Conservation (phyloP, 2,329 filamentous ascomycete genomes). For the Colletotrichum liriopes region DNA sequence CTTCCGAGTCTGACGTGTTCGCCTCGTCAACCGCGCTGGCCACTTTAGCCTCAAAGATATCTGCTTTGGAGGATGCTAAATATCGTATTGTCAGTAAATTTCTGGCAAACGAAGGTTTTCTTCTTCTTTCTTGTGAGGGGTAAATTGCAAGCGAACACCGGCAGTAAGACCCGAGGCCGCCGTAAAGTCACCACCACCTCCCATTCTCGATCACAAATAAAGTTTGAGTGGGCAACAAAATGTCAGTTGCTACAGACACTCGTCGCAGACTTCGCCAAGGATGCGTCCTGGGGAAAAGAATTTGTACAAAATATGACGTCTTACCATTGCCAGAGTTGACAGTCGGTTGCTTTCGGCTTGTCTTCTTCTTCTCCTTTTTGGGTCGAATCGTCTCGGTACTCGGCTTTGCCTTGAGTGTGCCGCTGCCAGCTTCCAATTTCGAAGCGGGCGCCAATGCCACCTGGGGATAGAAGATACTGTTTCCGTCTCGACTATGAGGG, state of each 20-base stretch:
- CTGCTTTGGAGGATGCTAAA: conserved; percentile 91
- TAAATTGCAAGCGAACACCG: neutral
- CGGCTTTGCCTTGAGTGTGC: conserved; percentile 86
- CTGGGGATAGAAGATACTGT: conserved; percentile 92
- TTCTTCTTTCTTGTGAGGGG: conserved; percentile 38
- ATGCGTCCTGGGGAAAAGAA: conserved; percentile 48
- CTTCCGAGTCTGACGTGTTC: conserved; percentile 96
- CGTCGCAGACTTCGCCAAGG: conserved; percentile 60
- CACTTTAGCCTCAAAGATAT: conserved; percentile 98
- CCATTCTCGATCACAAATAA: conserved; percentile 53
- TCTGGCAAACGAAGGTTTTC: conserved; percentile 56
- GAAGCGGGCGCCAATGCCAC: conserved; percentile 78
- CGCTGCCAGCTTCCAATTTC: conserved; percentile 75
- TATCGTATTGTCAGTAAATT: conserved; percentile 61
- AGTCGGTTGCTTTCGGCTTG: conserved; percentile 80
- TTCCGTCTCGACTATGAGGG: conserved; percentile 98
- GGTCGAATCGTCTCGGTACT: conserved; percentile 97
- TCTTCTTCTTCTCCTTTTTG: conserved; percentile 91
- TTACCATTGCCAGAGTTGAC: conserved; percentile 82
- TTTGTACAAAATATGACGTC: conserved; percentile 53
- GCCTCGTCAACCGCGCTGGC: conserved; percentile 96
- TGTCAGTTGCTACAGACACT: conserved; percentile 50
- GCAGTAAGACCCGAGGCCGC: conserved; percentile 38
- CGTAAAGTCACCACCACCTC: conserved; percentile 50
- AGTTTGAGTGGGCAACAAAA: conserved; percentile 54